Percentiles rank a stretch among this genome's conserved stretches.
Evolutionary conservation across 2,329 filamentous ascomycete species (phyloP).

Genomic region (Daldinia eschscholtzii): DNA sequence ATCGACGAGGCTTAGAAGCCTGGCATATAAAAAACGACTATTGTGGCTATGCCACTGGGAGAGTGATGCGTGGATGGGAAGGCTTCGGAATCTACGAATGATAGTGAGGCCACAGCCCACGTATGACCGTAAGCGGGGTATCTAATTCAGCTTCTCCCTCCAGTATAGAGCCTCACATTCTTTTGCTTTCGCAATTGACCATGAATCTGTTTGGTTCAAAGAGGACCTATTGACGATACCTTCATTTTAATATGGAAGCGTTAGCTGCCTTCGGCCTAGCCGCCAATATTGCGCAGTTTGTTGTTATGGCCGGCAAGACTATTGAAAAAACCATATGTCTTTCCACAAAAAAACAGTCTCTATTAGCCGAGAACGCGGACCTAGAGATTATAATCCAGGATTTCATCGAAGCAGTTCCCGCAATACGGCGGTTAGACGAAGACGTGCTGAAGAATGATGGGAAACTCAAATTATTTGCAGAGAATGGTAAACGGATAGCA

Average conservation of each 20-base stretch:
- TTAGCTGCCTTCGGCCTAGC: conserved; percentile 4
- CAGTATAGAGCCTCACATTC: not conserved
- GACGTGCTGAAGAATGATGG: not conserved
- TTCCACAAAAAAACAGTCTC: not conserved
- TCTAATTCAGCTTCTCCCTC: not conserved
- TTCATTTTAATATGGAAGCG: conserved; percentile 1
- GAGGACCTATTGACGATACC: not conserved
- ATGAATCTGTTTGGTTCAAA: not conserved
- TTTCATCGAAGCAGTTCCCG: not conserved
- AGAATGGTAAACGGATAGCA: conserved; percentile 3
- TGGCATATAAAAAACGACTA: too few species aligned
- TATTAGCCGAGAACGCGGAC: conserved; percentile 6
- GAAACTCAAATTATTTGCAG: not conserved
- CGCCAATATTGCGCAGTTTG: conserved; percentile 15
- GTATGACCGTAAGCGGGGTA: conserved; percentile 6
- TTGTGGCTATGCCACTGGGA: too few species aligned
- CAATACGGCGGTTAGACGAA: not conserved
- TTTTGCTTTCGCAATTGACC: not conserved
- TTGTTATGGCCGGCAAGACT: conserved; percentile 7
- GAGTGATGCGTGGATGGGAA: too few species aligned
- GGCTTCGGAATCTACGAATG: not conserved
- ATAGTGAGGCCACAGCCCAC: not conserved
- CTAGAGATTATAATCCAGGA: conserved; percentile 2
- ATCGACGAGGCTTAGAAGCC: too few species aligned
- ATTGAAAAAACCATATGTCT: conserved; percentile 8